These are phyloP conservation scores for Taphrina wiesneri DNA, from an alignment of 1,139 yeast species.

Conservation along the genomic window DNA sequence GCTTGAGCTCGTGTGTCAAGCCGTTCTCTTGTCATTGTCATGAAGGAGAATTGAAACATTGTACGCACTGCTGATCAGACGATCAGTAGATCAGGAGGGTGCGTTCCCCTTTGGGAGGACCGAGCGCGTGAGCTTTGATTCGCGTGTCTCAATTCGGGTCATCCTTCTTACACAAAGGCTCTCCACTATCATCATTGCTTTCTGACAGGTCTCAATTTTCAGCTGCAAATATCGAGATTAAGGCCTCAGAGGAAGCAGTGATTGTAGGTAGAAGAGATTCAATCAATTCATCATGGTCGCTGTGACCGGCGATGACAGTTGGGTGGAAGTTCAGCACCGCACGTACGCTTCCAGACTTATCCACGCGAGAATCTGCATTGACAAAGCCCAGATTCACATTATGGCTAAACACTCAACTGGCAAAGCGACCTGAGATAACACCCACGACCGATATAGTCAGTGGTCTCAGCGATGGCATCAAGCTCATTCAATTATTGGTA, in stretches of 20 bases:
- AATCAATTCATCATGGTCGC: neutral
- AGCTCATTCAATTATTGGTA: constrained; percentile 35
- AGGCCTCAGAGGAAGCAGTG: too few species aligned
- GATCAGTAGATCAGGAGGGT: neutral
- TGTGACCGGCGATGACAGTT: constrained; percentile 20
- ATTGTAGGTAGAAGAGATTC: neutral
- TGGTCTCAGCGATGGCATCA: constrained; percentile 36
- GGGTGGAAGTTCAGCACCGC: constrained; percentile 37
- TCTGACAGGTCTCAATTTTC: too few species aligned
- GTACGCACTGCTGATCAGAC: neutral
- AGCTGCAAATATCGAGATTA: too few species aligned
- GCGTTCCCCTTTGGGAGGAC: constrained; percentile 2
- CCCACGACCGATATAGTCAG: constrained; percentile 33
- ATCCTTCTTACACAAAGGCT: neutral
- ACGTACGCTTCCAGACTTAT: constrained; percentile 33
- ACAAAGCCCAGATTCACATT: constrained; percentile 8
- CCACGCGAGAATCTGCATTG: too few species aligned
- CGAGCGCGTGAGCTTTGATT: neutral
- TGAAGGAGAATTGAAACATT: too few species aligned
- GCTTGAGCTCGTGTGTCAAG: too few species aligned
- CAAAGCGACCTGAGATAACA: constrained; percentile 25
- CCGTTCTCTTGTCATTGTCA: too few species aligned
- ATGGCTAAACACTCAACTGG: constrained; percentile 37
- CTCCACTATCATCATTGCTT: neutral
- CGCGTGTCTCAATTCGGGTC: neutral